Evolutionary conservation across 1,139 yeast species (phyloP).

Genomic region (Yamadazyma spencermartinsiae): DNA sequence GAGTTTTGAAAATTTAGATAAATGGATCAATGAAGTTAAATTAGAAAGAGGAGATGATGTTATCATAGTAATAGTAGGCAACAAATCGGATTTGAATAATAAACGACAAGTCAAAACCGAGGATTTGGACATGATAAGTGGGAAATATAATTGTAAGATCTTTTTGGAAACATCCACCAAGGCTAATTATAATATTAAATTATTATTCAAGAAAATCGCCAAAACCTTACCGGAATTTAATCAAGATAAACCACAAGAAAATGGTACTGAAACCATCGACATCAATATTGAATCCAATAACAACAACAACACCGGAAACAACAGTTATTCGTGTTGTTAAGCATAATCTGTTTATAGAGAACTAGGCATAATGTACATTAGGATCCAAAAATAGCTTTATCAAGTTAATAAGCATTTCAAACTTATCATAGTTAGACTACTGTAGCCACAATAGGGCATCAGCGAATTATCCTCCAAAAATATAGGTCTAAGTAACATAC

Average conservation of each 20-base stretch:
- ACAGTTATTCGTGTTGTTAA: slow-evolving; percentile 3
- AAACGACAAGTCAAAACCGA: slow-evolving; percentile 80
- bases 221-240: slow-evolving; percentile 81
- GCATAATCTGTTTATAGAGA: no score
- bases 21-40: slow-evolving; percentile 63
- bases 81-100: slow-evolving; percentile 68
- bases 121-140: slow-evolving; percentile 53
- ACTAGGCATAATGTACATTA: no score
- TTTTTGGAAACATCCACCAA: slow-evolving; percentile 94
- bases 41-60: slow-evolving; percentile 72
- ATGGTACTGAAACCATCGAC: slow-evolving; percentile 45
- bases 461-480: no score
- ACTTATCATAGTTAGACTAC: no score
- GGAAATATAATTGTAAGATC: slow-evolving; percentile 65
- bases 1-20: slow-evolving; percentile 69
- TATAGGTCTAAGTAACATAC: no score
- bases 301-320: background rate
- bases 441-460: no score
- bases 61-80: slow-evolving; percentile 41
- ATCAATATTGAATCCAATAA: slow-evolving; percentile 33
- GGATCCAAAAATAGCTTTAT: no score
- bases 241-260: slow-evolving; percentile 40
- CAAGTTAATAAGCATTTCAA: no score
- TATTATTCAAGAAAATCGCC: slow-evolving; percentile 86
- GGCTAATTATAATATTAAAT: slow-evolving; percentile 90